These are phyloP conservation scores for Clohesyomyces aquaticus DNA, from an alignment of 495 filamentous ascomycete species.

Conservation along the genomic window DNA sequence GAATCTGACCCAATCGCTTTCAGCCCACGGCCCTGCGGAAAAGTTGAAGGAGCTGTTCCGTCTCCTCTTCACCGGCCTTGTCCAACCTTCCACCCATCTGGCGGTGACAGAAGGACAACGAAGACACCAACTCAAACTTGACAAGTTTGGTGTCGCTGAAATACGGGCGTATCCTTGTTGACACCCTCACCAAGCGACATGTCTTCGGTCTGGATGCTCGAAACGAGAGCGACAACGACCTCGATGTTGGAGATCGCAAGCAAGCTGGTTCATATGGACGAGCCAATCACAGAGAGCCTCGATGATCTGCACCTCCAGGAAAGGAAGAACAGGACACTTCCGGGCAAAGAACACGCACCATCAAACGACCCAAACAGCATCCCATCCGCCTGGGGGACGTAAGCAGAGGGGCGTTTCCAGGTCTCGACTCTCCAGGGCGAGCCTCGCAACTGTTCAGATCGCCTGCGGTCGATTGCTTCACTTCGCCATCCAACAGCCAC, in stretches of 20 bases:
- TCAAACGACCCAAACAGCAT: neutral
- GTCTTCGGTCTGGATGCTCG: neutral
- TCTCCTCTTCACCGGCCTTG: conserved; percentile 23
- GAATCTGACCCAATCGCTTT: neutral
- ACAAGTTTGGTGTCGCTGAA: neutral
- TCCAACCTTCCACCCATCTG: conserved; percentile 22
- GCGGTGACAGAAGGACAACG: conserved; percentile 23
- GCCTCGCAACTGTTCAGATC: neutral
- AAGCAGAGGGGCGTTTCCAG: neutral
- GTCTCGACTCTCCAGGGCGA: neutral
- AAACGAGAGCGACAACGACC: neutral
- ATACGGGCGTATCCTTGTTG: neutral
- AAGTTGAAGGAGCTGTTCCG: conserved; percentile 1
- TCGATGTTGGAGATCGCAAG: too few species aligned
- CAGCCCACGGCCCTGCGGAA: neutral
- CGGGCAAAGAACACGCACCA: neutral
- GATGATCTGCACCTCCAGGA: neutral
- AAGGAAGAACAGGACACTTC: neutral
- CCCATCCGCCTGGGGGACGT: neutral
- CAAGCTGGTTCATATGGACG: too few species aligned
- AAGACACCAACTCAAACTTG: neutral
- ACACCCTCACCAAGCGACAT: neutral
- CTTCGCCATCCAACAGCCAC: neutral
- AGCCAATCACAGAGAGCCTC: neutral
- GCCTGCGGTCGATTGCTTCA: neutral